Base-by-base conservation (phyloP, 306 rosid species). In the Senna siamea region DNA sequence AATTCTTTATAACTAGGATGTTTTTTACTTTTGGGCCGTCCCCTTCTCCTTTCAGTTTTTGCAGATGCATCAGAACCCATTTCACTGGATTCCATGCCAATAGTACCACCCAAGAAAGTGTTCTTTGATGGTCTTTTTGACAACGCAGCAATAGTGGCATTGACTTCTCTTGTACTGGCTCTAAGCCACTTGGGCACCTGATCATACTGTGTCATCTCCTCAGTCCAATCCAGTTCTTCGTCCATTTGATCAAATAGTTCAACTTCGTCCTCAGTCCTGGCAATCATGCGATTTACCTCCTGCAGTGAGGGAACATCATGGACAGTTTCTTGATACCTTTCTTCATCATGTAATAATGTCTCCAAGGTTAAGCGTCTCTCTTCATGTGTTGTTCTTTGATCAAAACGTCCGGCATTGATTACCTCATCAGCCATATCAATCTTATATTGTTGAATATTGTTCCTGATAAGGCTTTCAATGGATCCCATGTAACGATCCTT, bases 361-460 rank as follows among this genome's bases (percentile, higher is more conserved):
- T 94, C 98, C 54, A 94, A 65, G 69, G 98, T 94, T 86, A 89
- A 63, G 65, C 97, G 97, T 52, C 98, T 90, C 80, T 94, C 98
- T 83, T 91, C 98, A 78, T 94, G 98, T 19, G 98, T 91, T 63
- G 98, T 94, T 79, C 98, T 84, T 76, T 94, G 98, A 84, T 94
- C 98, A 87, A 94, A 94, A 73, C 98, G 98, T 75, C 98, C 98
- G 59, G 98, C 97, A 85, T 94, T 94, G 75, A 94, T 94, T 57
- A 94, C 97, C 91, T 94, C 98, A 76, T 94, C 98, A 63, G 98
- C 98, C 98, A 94, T 94, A 85, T 94, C 97, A 76, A 94, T 94
- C 86, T 94, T 94, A 76, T 91, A 94, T 46, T 94, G 98, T 70
- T 94, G 98, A 80, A 94, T 94, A 76, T 91, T 94, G 71, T 78